Percentiles rank a stretch among this genome's conserved stretches.
Conservation (phyloP, 2,329 filamentous ascomycete species). For the Xylaria sp. region DNA sequence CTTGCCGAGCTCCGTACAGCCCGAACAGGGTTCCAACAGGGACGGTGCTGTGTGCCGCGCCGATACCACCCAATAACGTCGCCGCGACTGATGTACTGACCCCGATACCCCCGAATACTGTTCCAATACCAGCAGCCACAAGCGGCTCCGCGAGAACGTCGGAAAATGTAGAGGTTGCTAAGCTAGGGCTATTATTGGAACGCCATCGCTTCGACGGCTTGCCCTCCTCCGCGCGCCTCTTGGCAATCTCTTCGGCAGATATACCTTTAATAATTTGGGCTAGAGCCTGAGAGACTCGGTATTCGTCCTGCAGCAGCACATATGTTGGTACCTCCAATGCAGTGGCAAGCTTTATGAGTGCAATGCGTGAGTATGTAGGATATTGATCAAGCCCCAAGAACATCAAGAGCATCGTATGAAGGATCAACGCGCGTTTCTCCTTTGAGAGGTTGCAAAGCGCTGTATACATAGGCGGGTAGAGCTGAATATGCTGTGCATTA, state of each 20-base stretch:
- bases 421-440: slow-evolving; percentile 71
- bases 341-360: slow-evolving; percentile 75
- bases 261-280: slow-evolving; percentile 79
- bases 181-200: slow-evolving; percentile 65
- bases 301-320: slow-evolving; percentile 75
- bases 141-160: slow-evolving; percentile 79
- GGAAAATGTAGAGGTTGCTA: slow-evolving; percentile 26
- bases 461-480: slow-evolving; percentile 70
- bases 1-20: slow-evolving; percentile 87
- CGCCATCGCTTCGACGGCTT: slow-evolving; percentile 66
- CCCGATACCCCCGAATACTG: slow-evolving; percentile 79
- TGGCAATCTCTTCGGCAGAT: slow-evolving; percentile 71
- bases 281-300: slow-evolving; percentile 77
- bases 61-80: slow-evolving; percentile 79
- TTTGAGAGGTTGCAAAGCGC: slow-evolving; percentile 67
- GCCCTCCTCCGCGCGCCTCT: slow-evolving; percentile 71
- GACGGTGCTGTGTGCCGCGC: slow-evolving; percentile 82
- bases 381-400: slow-evolving; percentile 82
- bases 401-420: slow-evolving; percentile 78
- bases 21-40: slow-evolving; percentile 89
- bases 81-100: slow-evolving; percentile 79
- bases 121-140: slow-evolving; percentile 80
- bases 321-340: slow-evolving; percentile 75
- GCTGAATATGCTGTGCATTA: slow-evolving; percentile 59
- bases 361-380: slow-evolving; percentile 74